A percentile compares a stretch with the other conserved stretches of the same genome.
These are phyloP conservation scores for Penicillium cinerascens DNA, from an alignment of 495 filamentous ascomycete species.

Conservation along the genomic window DNA sequence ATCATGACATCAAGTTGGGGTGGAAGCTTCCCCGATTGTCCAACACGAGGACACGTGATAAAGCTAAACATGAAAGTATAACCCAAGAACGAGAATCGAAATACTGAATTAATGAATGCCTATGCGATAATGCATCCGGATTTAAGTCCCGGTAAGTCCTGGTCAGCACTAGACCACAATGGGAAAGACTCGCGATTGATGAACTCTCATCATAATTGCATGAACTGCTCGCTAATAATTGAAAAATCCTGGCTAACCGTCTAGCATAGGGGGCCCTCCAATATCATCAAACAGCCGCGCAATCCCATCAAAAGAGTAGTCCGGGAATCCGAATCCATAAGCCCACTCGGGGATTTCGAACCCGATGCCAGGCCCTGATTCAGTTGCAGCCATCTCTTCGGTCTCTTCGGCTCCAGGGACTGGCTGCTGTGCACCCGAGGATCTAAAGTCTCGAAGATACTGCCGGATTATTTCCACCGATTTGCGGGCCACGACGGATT, in stretches of 20 bases:
- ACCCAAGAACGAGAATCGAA: too few relatives aligned
- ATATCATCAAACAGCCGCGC: conserved; percentile 39
- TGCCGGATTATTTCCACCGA: conserved; percentile 39
- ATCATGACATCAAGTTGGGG: neutral
- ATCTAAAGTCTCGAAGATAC: conserved; percentile 35
- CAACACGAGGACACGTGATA: too few relatives aligned
- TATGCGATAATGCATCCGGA: neutral
- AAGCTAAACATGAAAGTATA: too few relatives aligned
- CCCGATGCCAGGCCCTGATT: conserved; percentile 14
- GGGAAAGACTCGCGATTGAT: neutral
- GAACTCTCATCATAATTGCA: too few relatives aligned
- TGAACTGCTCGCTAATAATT: neutral
- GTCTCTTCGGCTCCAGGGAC: neutral
- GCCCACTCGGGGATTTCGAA: conserved; percentile 42
- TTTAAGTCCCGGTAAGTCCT: neutral
- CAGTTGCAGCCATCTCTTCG: conserved; percentile 1
- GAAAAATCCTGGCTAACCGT: conserved; percentile 12
- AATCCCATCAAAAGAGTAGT: conserved; percentile 42
- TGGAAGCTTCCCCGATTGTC: too few relatives aligned
- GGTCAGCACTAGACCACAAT: conserved; percentile 1
- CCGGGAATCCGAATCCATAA: conserved; percentile 40
- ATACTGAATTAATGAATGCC: too few relatives aligned
- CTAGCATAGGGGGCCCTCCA: conserved; percentile 33
- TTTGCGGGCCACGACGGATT: conserved; percentile 38
- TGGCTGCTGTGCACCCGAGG: conserved; percentile 7